A percentile compares a stretch with the other conserved stretches of the same genome.
phyloP scores from a whole-genome alignment of 2,329 filamentous ascomycete species.

The Scolecobasidium constrictum region DNA sequence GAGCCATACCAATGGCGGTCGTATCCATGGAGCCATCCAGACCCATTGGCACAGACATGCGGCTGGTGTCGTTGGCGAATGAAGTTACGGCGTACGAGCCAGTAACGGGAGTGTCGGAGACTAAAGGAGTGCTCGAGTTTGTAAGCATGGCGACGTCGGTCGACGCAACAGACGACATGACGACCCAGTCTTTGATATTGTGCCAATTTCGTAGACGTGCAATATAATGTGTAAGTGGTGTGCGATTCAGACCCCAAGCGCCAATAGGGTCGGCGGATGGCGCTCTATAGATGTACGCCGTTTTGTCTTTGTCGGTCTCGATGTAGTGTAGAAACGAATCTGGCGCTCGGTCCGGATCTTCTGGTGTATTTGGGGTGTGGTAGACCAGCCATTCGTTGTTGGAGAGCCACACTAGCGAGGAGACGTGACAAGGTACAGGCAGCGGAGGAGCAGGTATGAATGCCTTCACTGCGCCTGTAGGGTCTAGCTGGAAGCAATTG shows the following conservation, averaged over 20 bases:
- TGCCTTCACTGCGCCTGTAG: conserved; percentile 65
- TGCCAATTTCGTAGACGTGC: conserved; percentile 69
- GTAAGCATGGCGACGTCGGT: conserved; percentile 71
- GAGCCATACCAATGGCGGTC: conserved; percentile 62
- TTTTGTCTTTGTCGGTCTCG: conserved; percentile 48
- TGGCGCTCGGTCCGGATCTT: conserved; percentile 41
- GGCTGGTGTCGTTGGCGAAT: conserved; percentile 60
- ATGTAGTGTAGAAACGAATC: conserved; percentile 57
- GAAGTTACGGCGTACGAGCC: conserved; percentile 58
- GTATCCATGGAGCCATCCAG: conserved; percentile 58
- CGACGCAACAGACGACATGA: conserved; percentile 71
- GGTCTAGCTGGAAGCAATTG: conserved; percentile 71
- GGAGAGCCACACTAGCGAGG: conserved; percentile 77
- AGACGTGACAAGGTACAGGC: conserved; percentile 55
- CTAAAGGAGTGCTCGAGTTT: conserved; percentile 55
- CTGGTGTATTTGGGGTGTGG: conserved; percentile 53
- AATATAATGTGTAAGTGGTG: conserved; percentile 66
- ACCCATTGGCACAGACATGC: conserved; percentile 62
- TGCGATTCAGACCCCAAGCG: conserved; percentile 54
- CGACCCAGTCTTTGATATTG: conserved; percentile 59
- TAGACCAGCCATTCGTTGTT: conserved; percentile 75
- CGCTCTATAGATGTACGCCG: conserved; percentile 59
- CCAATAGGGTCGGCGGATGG: conserved; percentile 49
- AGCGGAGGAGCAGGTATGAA: conserved; percentile 69
- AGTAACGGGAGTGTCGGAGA: conserved; percentile 44